Conservation (phyloP, 805 yeast genomes). For the Suhomyces sp. region DNA sequence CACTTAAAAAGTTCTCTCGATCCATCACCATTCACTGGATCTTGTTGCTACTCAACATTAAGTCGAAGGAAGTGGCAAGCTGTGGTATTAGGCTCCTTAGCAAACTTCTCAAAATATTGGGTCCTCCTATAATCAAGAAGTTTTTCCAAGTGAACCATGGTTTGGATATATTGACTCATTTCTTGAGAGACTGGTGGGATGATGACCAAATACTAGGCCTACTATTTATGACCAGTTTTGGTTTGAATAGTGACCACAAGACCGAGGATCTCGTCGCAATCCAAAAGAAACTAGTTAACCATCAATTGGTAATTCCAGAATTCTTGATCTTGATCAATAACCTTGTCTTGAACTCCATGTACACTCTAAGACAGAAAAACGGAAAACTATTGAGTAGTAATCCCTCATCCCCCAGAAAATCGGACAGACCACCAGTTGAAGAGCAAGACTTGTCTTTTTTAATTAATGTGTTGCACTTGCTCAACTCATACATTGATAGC, state of each 20-base stretch:
- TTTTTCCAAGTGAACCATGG: slow-evolving; percentile 53
- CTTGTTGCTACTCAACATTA: slow-evolving; percentile 46
- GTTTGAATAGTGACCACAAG: slow-evolving; percentile 25
- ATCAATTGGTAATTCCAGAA: slow-evolving; percentile 42
- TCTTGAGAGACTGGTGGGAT: slow-evolving; percentile 47
- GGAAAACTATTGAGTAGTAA: slow-evolving; percentile 33
- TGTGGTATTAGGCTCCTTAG: slow-evolving; percentile 48
- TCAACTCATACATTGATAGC: slow-evolving; percentile 31
- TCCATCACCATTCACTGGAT: slow-evolving; percentile 66
- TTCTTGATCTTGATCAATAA: slow-evolving; percentile 37
- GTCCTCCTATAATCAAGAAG: slow-evolving; percentile 43
- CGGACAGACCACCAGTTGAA: slow-evolving; percentile 6
- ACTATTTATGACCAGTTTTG: slow-evolving; percentile 47
- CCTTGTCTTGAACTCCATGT: slow-evolving; percentile 31
- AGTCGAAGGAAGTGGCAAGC: slow-evolving; percentile 32
- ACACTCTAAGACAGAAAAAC: slow-evolving; percentile 23
- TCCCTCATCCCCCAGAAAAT: slow-evolving; percentile 29
- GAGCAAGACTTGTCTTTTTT: slow-evolving; percentile 17
- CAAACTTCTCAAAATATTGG: slow-evolving; percentile 45
- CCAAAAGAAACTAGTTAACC: slow-evolving; percentile 5
- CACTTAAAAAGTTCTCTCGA: slow-evolving; percentile 44
- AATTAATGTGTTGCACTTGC: slow-evolving; percentile 33
- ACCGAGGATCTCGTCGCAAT: not conserved
- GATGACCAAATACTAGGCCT: slow-evolving; percentile 43
- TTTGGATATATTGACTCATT: slow-evolving; percentile 43